Evolutionary conservation across 257 asterid species (phyloP).

Genomic region (Verbascum thapsus): DNA sequence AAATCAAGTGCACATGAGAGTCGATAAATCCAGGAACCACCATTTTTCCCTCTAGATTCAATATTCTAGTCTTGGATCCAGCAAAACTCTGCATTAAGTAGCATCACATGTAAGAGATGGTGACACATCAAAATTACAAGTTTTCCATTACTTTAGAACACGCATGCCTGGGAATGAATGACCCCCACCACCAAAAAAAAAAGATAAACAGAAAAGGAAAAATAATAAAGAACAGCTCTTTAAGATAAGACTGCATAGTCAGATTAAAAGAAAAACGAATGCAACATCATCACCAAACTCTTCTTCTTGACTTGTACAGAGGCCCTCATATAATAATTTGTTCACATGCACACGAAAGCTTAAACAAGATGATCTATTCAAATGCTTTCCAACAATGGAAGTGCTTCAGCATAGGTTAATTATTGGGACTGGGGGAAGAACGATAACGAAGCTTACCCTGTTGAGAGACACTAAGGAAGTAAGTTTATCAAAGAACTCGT

Average conservation of each 20-base stretch:
- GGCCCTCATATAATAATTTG: background rate
- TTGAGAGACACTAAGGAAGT: constrained; percentile 7
- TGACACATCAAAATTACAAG: constrained; percentile 2
- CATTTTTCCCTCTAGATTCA: constrained; percentile 65
- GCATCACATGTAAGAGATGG: constrained; percentile 22
- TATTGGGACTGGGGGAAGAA: background rate
- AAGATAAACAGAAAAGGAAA: background rate
- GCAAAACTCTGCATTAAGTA: constrained; percentile 61
- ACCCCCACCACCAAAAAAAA: background rate
- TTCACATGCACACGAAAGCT: constrained; percentile 3
- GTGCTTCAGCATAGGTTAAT: background rate
- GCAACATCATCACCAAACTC: background rate
- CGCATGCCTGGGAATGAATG: constrained; percentile 1
- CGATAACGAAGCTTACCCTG: constrained; percentile 13
- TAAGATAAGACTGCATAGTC: background rate
- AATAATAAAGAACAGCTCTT: background rate
- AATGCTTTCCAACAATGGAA: constrained; percentile 5
- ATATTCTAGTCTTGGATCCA: constrained; percentile 44
- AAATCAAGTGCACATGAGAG: constrained; percentile 88
- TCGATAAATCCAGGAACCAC: constrained; percentile 96
- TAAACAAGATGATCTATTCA: background rate
- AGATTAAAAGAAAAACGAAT: constrained; percentile 2
- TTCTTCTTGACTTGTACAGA: background rate
- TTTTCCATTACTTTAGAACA: background rate
- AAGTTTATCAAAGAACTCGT: background rate